These are phyloP conservation scores for Nepenthes mirabilis DNA, from an alignment of 148 eudicot species.

Conservation along the genomic window DNA sequence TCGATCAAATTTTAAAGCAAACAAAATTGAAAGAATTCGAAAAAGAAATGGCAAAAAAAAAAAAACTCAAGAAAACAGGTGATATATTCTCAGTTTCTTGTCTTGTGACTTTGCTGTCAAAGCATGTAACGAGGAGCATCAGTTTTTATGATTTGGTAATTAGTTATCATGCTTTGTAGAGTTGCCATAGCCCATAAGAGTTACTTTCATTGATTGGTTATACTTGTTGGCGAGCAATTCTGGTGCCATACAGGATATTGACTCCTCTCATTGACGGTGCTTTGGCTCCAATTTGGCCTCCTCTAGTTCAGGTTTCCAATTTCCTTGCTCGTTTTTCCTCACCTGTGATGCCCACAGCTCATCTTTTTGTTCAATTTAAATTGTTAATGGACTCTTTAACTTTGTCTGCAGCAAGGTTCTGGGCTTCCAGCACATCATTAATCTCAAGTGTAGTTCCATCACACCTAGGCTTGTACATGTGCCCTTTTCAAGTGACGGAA, in stretches of 20 bases:
- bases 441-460: not conserved
- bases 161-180: not conserved
- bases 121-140: not conserved
- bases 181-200: not conserved
- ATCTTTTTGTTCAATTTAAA: not conserved
- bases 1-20: too few relatives aligned
- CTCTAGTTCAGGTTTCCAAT: not conserved
- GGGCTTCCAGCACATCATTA: not conserved
- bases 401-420: not conserved
- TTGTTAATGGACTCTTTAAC: not conserved
- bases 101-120: too few relatives aligned
- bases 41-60: too few relatives aligned
- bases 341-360: not conserved
- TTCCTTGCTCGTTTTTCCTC: not conserved
- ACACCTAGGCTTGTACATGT: not conserved
- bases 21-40: too few relatives aligned
- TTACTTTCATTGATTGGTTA: not conserved
- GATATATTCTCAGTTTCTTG: too few relatives aligned
- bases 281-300: not conserved
- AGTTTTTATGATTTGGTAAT: not conserved
- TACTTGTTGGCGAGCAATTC: constrained; percentile 1
- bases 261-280: not conserved
- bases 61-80: too few relatives aligned
- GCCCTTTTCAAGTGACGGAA: not conserved
- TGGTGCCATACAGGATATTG: not conserved